Evolutionary conservation across 257 asterid species (phyloP), one percentile per base, ranked within the genome.

Genomic region (Gentiana straminea): DNA sequence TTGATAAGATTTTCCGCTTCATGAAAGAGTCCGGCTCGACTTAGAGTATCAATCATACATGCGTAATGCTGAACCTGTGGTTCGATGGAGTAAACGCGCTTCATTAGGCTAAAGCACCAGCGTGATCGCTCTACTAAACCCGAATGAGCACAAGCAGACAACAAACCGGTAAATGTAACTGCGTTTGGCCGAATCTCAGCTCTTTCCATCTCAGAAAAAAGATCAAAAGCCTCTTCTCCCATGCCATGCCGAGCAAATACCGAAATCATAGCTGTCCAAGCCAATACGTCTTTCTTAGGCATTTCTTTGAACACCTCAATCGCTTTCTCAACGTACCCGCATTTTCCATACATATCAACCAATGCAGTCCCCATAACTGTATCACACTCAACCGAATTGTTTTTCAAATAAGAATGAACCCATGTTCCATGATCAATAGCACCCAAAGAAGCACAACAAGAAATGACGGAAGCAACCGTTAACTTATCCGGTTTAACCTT

Each of bases 371-470:
- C 82, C 54, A 83, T 83, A 54, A 82, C 96, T 82, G 81, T 73
- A 61, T 88, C 95, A 61, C 75, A 75, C 54, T 80, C 86, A 51
- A 88, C 59, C 50, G 64, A 71, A 55, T 71, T 75, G 66, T 81
- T 69, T 11, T 73, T 74, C 74, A 88, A 66, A 75, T 74, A 84
- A 63, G 73, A 41, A 49, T 85, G 95, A 33, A 88, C 73, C 94
- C 91, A 79, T 54, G 58, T 75, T n/a, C 95, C 96, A 0, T 80
- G 88, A 72, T 80, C 83, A 57, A 76, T 63, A 33, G 95, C 81
- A 6, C 97, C 97, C 41, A 88, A 84, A 64, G 91, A 73, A 52
- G 97, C 95, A 70, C 95, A 85, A 4, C 86, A 95, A 0, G 97
- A 79, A 60, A 88, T 64, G 4, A 70, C 84, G 47, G 90, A 70